Percentiles rank a stretch among this genome's conserved stretches.
phyloP scores from a whole-genome alignment of 108 stramenopile species.

The Pseudonitzschia multiseries region DNA sequence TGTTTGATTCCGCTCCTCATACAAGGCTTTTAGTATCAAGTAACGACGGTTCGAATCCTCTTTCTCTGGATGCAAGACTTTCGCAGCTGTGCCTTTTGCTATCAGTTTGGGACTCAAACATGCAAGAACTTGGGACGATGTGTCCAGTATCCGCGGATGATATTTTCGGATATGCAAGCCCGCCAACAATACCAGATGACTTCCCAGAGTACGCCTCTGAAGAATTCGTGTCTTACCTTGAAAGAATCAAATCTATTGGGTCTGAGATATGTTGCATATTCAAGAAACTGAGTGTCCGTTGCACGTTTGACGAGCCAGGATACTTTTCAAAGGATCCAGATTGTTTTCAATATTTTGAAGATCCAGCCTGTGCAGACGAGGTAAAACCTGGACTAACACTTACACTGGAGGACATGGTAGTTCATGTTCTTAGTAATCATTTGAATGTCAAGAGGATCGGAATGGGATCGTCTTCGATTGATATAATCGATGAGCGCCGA shows the following conservation, averaged over 20 bases:
- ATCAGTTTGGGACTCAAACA: conserved; percentile 82
- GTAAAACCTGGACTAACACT: conserved; percentile 35
- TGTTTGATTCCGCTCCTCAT: conserved; percentile 61
- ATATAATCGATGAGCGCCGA: conserved; percentile 44
- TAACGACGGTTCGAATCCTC: conserved; percentile 9
- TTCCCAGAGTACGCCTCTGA: conserved; percentile 83
- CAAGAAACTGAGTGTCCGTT: conserved; percentile 46
- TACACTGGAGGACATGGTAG: conserved; percentile 33
- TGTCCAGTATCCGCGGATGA: conserved; percentile 57
- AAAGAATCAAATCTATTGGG: conserved; percentile 16
- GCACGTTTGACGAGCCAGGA: conserved; percentile 56
- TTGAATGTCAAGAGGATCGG: conserved; percentile 32
- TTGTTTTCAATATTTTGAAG: conserved; percentile 38
- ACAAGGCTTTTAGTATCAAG: conserved; percentile 59
- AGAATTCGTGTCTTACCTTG: conserved; percentile 48
- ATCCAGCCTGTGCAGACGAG: conserved; percentile 31
- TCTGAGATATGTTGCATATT: conserved; percentile 56
- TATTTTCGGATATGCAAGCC: conserved; percentile 43
- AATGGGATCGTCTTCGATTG: conserved; percentile 8
- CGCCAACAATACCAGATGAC: conserved; percentile 39
- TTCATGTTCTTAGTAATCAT: conserved; percentile 48
- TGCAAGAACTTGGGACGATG: conserved; percentile 77
- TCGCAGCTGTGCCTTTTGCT: conserved; percentile 76
- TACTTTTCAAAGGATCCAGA: conserved; percentile 43
- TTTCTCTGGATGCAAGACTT: conserved; percentile 59